Conservation (phyloP, 306 rosid species). For the Vigna radiata region DNA sequence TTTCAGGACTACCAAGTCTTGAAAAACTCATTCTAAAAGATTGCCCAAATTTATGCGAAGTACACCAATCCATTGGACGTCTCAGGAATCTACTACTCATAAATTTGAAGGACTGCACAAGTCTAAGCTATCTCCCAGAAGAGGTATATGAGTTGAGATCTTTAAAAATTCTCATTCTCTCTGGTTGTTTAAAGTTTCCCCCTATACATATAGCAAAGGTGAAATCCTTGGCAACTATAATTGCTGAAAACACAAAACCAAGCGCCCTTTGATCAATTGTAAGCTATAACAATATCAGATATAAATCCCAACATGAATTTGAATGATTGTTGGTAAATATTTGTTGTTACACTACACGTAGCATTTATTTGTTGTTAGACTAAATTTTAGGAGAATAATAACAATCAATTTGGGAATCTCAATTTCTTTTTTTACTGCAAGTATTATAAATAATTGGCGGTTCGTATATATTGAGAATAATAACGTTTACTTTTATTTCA, state of each 20-base stretch:
- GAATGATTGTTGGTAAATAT: too few relatives aligned
- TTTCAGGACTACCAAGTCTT: slow-evolving; percentile 44
- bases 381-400: too few relatives aligned
- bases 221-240: slow-evolving; percentile 37
- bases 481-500: too few relatives aligned
- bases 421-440: too few relatives aligned
- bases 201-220: slow-evolving; percentile 40
- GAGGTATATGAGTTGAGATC: slow-evolving; percentile 30
- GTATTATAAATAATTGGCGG: too few relatives aligned
- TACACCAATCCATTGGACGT: slow-evolving; percentile 44
- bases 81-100: neutral
- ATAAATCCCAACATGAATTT: too few relatives aligned
- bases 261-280: too few relatives aligned
- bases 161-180: slow-evolving; percentile 46
- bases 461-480: too few relatives aligned
- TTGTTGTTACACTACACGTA: too few relatives aligned
- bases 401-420: too few relatives aligned
- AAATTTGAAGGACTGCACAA: slow-evolving; percentile 27
- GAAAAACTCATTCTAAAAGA: slow-evolving; percentile 24
- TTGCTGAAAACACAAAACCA: slow-evolving; percentile 39
- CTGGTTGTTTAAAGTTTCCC: slow-evolving; percentile 47
- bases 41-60: slow-evolving; percentile 20
- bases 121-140: slow-evolving; percentile 1
- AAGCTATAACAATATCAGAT: too few relatives aligned
- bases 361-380: too few relatives aligned